Evolutionary conservation across 805 yeast genomes (phyloP), one percentile per base, ranked within the genome.

Genomic region (Sugiyamaella chiloensis): DNA sequence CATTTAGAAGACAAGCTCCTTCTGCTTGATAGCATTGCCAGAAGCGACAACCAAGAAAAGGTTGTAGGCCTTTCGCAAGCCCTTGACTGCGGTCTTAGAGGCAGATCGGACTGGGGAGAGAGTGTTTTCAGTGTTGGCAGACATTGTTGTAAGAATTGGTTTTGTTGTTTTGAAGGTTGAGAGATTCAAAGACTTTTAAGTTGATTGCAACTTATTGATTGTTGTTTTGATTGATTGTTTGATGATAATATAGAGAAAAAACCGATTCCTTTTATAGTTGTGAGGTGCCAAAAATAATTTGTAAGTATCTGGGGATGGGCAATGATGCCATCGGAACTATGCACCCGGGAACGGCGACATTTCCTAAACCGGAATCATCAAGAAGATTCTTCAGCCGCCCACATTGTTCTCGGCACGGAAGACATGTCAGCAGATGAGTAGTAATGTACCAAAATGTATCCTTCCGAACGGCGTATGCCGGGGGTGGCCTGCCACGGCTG

Each of bases 21-120:
- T 34, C 16, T 34, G 21, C 37, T 34, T 34, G 37, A 34, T 34
- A 7, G 37, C 37, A 16, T 34, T 34, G 37, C 37, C 37, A 34
- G 37, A 34, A 3, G 37, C 37, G 37, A 34, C 37, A 34, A 34
- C 37, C 37, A 34, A 12, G 7, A 34, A 34, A 12, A 34, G 16
- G 37, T 34, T 34, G 20, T 34, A 34, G 37, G 37, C 37, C 37
- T 34, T 34, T 19, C 20, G 16, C 16, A 34, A 21, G 9, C 37
- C 37, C 7, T 34, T 34, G 37, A 34, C 21, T 5, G 37, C 37
- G 20, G 37, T 34, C 37, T 34, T 34, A 4, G 37, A 34, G 3
- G 37, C 37, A 34, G 37, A 34, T 34, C 37, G 37, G 21, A 34
- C 37, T 12, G 37, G 37, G 20, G 20, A 16, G 21, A 34, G 20